Conservation (phyloP, 176 grass and related monocot species). For the Avena eriantha region DNA sequence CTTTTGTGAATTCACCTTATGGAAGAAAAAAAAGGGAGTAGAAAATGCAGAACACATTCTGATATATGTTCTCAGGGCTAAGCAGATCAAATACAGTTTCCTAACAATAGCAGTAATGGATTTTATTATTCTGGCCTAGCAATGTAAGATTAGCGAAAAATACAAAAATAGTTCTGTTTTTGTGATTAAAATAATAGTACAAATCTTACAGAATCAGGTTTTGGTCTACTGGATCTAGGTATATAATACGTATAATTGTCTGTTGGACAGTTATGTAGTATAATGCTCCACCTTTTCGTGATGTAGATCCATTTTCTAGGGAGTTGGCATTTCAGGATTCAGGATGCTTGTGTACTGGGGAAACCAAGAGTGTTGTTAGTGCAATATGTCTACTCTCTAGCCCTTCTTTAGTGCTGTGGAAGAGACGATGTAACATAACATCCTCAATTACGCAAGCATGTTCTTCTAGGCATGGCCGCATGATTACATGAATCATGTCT, state of each 20-base stretch:
- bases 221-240: neutral
- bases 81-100: neutral
- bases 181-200: constrained; percentile 9
- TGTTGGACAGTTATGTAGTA: neutral
- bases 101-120: neutral
- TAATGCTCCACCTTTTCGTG: neutral
- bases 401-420: neutral
- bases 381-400: neutral
- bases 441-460: neutral
- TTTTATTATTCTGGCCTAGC: neutral
- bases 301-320: neutral
- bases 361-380: neutral
- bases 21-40: neutral
- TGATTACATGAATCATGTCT: neutral
- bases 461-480: neutral
- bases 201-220: neutral
- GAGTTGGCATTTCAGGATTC: neutral
- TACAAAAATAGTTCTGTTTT: neutral
- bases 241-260: neutral
- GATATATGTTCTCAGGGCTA: neutral
- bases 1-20: constrained; percentile 23
- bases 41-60: neutral
- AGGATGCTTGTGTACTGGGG: neutral
- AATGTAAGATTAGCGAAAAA: neutral
- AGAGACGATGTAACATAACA: neutral